Evolutionary conservation across 805 yeast genomes (phyloP), one percentile per base, ranked within the genome.

Genomic region (Lipomyces yamanashiensis): DNA sequence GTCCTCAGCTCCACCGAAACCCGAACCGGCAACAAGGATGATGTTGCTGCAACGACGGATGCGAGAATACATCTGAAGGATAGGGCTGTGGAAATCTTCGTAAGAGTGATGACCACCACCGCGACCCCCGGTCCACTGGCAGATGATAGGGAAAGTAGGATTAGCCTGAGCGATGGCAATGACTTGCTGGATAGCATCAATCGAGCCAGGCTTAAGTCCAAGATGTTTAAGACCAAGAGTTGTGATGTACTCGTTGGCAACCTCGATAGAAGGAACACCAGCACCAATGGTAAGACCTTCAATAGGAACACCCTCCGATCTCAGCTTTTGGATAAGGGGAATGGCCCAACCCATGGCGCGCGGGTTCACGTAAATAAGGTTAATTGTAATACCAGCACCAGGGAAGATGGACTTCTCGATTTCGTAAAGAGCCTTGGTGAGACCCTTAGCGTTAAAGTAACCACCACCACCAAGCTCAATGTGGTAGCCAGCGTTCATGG

Each of bases 61-160:
- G 82, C 89, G 88, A 70, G 96, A 82, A 80, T 95, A 95, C 93
- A 95, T 95, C 78, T 91, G 97, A 75, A 95, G 81, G 71, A 95
- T 85, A 71, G 99, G 98, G 75, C 92, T 93, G 79, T 95, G 99
- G 95, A 93, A 92, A 81, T 95, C 99, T 83, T 95, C 99, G 75
- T 87, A 95, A 56, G 98, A 93, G 79, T 95, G 99, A 78, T 95
- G 99, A 75, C 99, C 99, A 85, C 99, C 99, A 81, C 98, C 99
- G 85, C 99, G 92, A 79, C 99, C 99, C 84, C 98, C 99, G 64
- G 99, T 95, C 99, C 99, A 95, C 82, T 95, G 99, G 72, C 95
- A 81, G 61, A 95, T 93, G 74, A 95, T 91, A 69, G 99, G 99
- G 92, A 95, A 95, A 68, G 77, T 80, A 70, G 99, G 99, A 80